Evolutionary conservation across 2,329 filamentous ascomycete genomes (phyloP).

Genomic region (Fusarium sp.): DNA sequence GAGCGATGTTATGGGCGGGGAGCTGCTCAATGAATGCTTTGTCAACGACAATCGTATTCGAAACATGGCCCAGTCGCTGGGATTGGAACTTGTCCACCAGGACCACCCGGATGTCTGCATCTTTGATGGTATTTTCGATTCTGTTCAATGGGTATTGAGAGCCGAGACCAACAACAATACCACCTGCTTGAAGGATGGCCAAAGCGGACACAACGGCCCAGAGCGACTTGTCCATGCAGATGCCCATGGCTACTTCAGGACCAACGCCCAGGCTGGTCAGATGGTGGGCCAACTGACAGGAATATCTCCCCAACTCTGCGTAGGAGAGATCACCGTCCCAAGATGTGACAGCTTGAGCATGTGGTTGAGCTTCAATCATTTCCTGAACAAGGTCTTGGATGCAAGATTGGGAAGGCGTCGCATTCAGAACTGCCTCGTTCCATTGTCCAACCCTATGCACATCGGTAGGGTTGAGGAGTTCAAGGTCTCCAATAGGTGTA

Average conservation of each 20-base stretch:
- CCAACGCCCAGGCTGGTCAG: not conserved
- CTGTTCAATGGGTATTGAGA: not conserved
- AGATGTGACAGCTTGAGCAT: not conserved
- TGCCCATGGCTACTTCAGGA: not conserved
- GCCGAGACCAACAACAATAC: not conserved
- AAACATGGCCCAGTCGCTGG: too few relatives aligned
- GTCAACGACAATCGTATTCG: too few relatives aligned
- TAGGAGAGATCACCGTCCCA: constrained; percentile 1
- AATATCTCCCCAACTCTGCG: not conserved
- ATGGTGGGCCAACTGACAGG: not conserved
- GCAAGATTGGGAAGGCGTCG: too few relatives aligned
- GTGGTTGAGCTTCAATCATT: not conserved
- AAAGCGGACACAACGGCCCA: not conserved
- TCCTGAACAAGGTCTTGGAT: not conserved
- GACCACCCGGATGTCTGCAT: too few relatives aligned
- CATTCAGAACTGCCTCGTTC: too few relatives aligned
- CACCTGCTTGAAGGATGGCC: not conserved
- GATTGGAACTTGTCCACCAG: too few relatives aligned
- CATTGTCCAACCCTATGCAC: too few relatives aligned
- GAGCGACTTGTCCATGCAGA: not conserved
- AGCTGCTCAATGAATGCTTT: too few relatives aligned
- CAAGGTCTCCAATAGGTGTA: too few relatives aligned
- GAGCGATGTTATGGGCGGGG: too few relatives aligned
- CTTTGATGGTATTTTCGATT: too few relatives aligned
- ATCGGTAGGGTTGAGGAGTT: too few relatives aligned